These are phyloP conservation scores for Cercospora beticola DNA, from an alignment of 2,329 filamentous ascomycete genomes.

Conservation along the genomic window DNA sequence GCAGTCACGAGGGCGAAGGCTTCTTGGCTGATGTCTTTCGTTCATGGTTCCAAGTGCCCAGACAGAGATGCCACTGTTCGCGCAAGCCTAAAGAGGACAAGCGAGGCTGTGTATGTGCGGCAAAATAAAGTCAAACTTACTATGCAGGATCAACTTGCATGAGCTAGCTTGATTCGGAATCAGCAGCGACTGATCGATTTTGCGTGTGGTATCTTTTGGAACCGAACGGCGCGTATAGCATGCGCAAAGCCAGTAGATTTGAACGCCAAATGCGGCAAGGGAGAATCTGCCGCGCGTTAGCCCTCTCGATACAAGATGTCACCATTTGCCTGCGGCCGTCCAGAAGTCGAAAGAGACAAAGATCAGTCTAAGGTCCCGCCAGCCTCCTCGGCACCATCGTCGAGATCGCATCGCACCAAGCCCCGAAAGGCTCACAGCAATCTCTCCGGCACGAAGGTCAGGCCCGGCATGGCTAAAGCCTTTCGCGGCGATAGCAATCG, in stretches of 20 bases:
- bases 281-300: background rate
- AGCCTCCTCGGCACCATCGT: constrained; percentile 14
- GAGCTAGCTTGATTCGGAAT: no score
- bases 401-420: constrained; percentile 14
- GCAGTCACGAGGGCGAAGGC: background rate
- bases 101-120: background rate
- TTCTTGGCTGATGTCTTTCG: background rate
- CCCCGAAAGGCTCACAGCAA: constrained; percentile 7
- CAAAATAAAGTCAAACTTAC: background rate
- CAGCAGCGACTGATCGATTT: no score
- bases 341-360: constrained; percentile 1
- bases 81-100: background rate
- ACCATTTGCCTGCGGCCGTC: background rate
- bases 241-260: no score
- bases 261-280: background rate
- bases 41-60: background rate
- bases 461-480: constrained; percentile 12
- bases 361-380: constrained; percentile 8
- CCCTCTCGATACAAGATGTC: background rate
- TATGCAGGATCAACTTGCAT: background rate
- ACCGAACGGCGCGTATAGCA: no score
- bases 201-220: no score
- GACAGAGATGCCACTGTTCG: background rate
- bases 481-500: constrained; percentile 12
- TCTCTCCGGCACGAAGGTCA: constrained; percentile 15